phyloP scores from a whole-genome alignment of 345 rosid genomes.

The Geranium rotundifolium region DNA sequence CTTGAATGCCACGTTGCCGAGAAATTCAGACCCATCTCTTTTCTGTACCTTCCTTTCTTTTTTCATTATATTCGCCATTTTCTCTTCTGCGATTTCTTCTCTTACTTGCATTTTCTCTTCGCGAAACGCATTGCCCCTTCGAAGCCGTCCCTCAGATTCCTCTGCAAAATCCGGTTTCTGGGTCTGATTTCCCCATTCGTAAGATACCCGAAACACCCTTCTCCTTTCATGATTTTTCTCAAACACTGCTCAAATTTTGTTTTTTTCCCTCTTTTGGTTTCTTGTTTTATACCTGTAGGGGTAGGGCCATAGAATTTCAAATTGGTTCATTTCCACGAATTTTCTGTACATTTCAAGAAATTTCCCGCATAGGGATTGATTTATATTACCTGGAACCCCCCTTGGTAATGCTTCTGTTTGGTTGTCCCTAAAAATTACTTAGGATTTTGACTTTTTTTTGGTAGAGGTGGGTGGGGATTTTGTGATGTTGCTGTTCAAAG shows the following conservation, averaged over 20 bases:
- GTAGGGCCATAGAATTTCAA: neutral
- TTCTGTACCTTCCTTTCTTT: neutral
- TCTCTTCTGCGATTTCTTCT: neutral
- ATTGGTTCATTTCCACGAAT: neutral
- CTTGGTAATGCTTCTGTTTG: neutral
- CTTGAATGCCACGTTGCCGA: no score
- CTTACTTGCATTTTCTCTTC: neutral
- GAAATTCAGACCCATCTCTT: neutral
- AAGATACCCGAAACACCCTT: neutral
- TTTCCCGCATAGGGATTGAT: neutral
- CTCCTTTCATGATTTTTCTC: neutral
- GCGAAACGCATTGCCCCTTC: neutral
- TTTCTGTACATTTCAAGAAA: no score
- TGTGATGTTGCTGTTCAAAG: neutral
- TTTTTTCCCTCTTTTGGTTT: no score
- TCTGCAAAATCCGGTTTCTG: neutral
- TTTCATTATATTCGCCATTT: neutral
- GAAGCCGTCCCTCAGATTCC: neutral
- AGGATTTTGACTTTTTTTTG: neutral
- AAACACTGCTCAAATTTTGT: neutral
- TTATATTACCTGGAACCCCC: neutral
- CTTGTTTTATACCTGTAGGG: neutral
- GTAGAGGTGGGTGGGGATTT: neutral
- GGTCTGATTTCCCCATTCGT: neutral
- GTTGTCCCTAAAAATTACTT: neutral